Percentiles rank a stretch among this genome's conserved stretches.
Conservation (phyloP, 2,329 filamentous ascomycete species). For the Diaporthe ampelina region DNA sequence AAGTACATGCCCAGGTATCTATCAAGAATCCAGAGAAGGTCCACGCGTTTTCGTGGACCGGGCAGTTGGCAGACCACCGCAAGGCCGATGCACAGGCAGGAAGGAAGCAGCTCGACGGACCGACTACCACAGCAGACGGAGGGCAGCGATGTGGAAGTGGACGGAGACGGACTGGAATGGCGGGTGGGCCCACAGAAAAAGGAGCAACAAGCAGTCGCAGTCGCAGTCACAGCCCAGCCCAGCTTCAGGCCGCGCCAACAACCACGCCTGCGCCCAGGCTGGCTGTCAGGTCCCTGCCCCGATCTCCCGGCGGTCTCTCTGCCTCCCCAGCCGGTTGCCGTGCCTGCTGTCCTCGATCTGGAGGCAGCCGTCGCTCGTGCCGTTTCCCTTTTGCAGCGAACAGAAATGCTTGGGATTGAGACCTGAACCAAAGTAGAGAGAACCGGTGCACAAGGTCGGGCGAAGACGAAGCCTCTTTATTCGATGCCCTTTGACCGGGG, state of each 20-base stretch:
- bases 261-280: conserved; percentile 1
- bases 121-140: not conserved
- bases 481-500: not conserved
- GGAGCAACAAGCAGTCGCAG: conserved; percentile 5
- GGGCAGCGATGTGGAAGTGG: conserved; percentile 7
- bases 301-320: conserved; percentile 37
- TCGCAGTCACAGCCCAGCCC: conserved; percentile 16
- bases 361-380: conserved; percentile 20
- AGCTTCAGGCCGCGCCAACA: conserved; percentile 4
- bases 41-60: too few relatives aligned
- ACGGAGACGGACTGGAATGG: conserved; percentile 23
- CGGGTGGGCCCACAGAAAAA: conserved; percentile 33
- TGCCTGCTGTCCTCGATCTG: conserved; percentile 41
- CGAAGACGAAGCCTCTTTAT: not conserved
- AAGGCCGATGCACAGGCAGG: not conserved
- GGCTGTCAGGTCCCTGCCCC: conserved; percentile 10
- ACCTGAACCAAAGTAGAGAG: not conserved
- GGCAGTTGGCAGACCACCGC: not conserved
- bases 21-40: not conserved
- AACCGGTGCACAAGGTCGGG: not conserved
- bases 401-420: not conserved
- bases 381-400: not conserved
- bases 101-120: not conserved
- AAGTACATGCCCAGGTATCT: not conserved
- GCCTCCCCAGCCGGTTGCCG: conserved; percentile 33